Evolutionary conservation across 2,329 filamentous ascomycete species (phyloP).

Genomic region (Colletotrichum phormii): DNA sequence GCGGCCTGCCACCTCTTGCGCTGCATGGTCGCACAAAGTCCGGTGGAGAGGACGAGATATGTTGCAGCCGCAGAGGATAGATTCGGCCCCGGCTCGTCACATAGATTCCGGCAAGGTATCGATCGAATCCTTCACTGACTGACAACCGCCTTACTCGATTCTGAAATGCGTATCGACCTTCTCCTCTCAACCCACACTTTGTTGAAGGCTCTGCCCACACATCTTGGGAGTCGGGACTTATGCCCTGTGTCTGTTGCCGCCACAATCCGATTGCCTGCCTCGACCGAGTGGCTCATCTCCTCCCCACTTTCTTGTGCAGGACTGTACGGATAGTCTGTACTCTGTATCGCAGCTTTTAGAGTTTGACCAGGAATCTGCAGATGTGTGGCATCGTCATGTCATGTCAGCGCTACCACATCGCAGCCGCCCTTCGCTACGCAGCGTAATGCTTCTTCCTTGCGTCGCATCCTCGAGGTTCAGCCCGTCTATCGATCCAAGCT

Average conservation of each 20-base stretch:
- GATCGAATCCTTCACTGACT: conserved; percentile 11
- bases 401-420: conserved; percentile 19
- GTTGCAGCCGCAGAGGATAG: conserved; percentile 23
- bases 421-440: conserved; percentile 20
- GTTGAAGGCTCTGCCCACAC: no score
- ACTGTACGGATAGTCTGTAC: not conserved
- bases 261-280: conserved; percentile 18
- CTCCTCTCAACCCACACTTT: not conserved
- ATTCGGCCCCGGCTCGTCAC: conserved; percentile 11
- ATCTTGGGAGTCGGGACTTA: not conserved
- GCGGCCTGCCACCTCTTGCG: not conserved
- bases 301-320: conserved; percentile 1
- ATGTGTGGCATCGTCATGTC: conserved; percentile 14
- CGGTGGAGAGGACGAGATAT: not conserved
- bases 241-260: not conserved
- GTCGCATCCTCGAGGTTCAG: not conserved
- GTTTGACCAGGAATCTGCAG: conserved; percentile 27
- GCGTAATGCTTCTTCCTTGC: conserved; percentile 22
- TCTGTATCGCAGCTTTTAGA: conserved; percentile 11
- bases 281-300: not conserved
- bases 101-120: not conserved
- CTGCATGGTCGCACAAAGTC: conserved; percentile 12
- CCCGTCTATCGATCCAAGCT: conserved; percentile 1
- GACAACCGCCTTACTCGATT: conserved; percentile 13
- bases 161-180: conserved; percentile 4